phyloP scores from a whole-genome alignment of 345 rosid genomes.

The Populus nigra region DNA sequence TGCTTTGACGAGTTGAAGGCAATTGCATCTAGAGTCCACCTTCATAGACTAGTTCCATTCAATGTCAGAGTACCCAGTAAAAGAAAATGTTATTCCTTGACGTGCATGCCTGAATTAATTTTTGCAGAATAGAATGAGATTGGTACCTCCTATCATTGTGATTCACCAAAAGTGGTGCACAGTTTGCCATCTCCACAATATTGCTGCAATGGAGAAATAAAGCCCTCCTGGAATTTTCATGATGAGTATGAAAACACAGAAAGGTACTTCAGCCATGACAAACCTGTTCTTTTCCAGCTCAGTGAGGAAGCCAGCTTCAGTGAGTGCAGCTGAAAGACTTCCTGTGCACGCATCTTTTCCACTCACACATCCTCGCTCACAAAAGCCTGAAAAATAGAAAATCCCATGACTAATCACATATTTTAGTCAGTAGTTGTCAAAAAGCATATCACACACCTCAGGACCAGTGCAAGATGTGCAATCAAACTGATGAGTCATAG shows the following conservation, averaged over 20 bases:
- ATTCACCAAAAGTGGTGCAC: slow-evolving; percentile 91
- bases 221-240: not conserved
- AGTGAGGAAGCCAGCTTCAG: slow-evolving; percentile 85
- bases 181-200: slow-evolving; percentile 84
- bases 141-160: slow-evolving; percentile 71
- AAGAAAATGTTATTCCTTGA: not conserved
- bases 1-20: slow-evolving; percentile 65
- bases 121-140: not conserved
- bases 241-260: not conserved
- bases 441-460: slow-evolving; percentile 46
- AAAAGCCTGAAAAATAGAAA: slow-evolving; percentile 61
- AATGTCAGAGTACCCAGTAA: slow-evolving; percentile 3
- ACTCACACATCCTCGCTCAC: slow-evolving; percentile 89
- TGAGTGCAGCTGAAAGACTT: slow-evolving; percentile 85
- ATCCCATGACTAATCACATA: not conserved
- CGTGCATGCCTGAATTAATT: not conserved
- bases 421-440: not conserved
- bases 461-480: slow-evolving; percentile 67
- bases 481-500: slow-evolving; percentile 66
- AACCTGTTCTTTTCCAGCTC: slow-evolving; percentile 96
- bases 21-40: slow-evolving; percentile 96
- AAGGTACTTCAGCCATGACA: not conserved
- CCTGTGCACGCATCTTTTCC: slow-evolving; percentile 87
- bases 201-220: slow-evolving; percentile 52
- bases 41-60: slow-evolving; percentile 21